These are phyloP conservation scores for Pseudozyma hubeiensis DNA, from an alignment of 1,284 basidiomycete genomes.

Conservation along the genomic window DNA sequence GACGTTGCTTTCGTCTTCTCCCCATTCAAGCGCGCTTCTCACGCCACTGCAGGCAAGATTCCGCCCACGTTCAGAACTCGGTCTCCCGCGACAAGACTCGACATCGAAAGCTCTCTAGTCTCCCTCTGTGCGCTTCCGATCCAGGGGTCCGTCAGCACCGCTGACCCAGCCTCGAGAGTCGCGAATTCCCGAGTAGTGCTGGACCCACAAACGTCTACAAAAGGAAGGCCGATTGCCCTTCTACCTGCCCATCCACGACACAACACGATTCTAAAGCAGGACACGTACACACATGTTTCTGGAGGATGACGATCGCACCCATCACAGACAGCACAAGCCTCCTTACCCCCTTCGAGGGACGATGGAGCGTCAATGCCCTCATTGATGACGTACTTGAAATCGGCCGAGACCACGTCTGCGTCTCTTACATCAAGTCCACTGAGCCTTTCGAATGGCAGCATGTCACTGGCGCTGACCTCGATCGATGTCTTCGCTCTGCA, in stretches of 20 bases:
- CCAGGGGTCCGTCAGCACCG: background rate
- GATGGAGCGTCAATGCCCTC: constrained; percentile 33
- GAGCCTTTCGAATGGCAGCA: constrained; percentile 42
- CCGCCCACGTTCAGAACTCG: background rate
- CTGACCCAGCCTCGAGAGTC: no score
- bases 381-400: constrained; percentile 23
- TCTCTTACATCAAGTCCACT: constrained; percentile 33
- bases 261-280: no score
- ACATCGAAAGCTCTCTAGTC: no score
- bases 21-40: background rate
- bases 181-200: no score
- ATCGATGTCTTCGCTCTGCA: constrained; percentile 29
- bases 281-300: no score
- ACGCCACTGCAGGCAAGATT: background rate
- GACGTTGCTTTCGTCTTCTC: background rate
- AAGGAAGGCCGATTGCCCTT: no score
- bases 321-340: constrained; percentile 23
- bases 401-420: constrained; percentile 7
- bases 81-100: background rate
- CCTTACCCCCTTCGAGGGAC: constrained; percentile 23
- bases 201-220: no score
- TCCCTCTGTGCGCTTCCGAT: background rate
- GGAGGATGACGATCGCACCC: constrained; percentile 13
- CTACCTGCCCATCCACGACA: no score
- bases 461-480: constrained; percentile 22